These are phyloP conservation scores for Ceratobasidium papillatum DNA, from an alignment of 1,284 basidiomycete genomes.

Conservation along the genomic window DNA sequence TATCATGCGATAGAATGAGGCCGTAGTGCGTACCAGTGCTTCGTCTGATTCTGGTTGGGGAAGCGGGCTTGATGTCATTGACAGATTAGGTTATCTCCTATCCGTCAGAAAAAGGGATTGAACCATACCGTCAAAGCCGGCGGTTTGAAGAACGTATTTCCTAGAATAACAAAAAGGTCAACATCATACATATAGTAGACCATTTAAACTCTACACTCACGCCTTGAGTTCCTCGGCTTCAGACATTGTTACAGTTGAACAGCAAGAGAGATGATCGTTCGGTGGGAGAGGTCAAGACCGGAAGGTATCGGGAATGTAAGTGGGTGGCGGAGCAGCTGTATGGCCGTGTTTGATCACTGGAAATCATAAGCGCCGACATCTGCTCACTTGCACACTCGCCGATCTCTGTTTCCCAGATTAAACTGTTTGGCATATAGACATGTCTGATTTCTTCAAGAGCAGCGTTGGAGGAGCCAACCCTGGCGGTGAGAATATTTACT, in stretches of 20 bases:
- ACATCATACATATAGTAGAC: background rate
- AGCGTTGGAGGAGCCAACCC: background rate
- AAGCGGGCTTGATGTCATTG: slow-evolving; percentile 73
- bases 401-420: slow-evolving; percentile 9
- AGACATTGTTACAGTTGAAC: slow-evolving; percentile 62
- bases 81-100: background rate
- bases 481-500: background rate
- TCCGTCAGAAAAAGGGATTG: background rate
- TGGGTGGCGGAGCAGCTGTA: slow-evolving; percentile 21
- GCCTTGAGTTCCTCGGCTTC: slow-evolving; percentile 54
- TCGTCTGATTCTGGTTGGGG: slow-evolving; percentile 95
- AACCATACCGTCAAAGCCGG: slow-evolving; percentile 80
- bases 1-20: background rate
- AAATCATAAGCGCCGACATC: slow-evolving; percentile 22
- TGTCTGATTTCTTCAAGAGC: slow-evolving; percentile 38
- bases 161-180: slow-evolving; percentile 53
- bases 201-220: slow-evolving; percentile 23
- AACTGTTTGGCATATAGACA: background rate
- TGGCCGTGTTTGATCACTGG: background rate
- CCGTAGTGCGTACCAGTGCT: slow-evolving; percentile 77
- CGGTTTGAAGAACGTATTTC: slow-evolving; percentile 86
- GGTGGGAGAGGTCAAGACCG: slow-evolving; percentile 36
- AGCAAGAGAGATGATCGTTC: slow-evolving; percentile 42
- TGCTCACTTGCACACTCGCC: background rate
- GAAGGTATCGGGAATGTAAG: slow-evolving; percentile 29